Evolutionary conservation across 192 early-diverging fungal species (phyloP), one percentile per base, ranked within the genome.

Genomic region (Backusella luteola): DNA sequence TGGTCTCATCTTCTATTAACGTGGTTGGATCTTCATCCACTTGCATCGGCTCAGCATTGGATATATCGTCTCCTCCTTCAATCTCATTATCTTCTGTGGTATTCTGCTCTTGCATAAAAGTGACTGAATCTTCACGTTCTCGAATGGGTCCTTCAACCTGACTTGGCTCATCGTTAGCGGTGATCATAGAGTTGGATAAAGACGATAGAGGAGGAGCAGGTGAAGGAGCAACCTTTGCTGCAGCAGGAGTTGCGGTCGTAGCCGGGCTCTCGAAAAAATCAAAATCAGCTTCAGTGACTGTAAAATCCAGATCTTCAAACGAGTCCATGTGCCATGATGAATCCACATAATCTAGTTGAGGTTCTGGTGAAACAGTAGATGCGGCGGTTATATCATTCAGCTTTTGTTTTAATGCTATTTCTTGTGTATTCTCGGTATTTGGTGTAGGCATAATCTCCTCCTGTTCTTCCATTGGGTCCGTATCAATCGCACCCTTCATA

Each of bases 221-320:
- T 11, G 69, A 63, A 63, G 26, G 56, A 4, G 12, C 69, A 2
- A n/a, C 69, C 6, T 35, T 42, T n/a, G 69, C 14, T 11, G 17
- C 23, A 4, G 17, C 23, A 23, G 72, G 29, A 34, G 52, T n/a
- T 74, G 73, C 11, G 4, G 35, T 17, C 14, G 36, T 6, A 1
- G 56, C 29, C 15, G 73, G 73, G 2, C 53, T 77, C n/a, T 81
- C 71, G 36, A 81, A 81, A 73, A 76, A 81, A 26, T 77, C 72
- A 36, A 73, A 81, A 63, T 81, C 79, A 56, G 76, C 79, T 26
- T 81, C 79, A 11, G 79, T 81, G 17, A 81, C 75, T 46, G 76
- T 66, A 44, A 76, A 35, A 75, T 81, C 79, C 29, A 81, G 23
- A 21, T 81, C 79, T 9, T 63, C 38, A 70, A 71, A 67, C 26